Evolutionary conservation across 306 rosid genomes (phyloP), one percentile per base, ranked within the genome.

Genomic region (Cyclanthera cordifolia): DNA sequence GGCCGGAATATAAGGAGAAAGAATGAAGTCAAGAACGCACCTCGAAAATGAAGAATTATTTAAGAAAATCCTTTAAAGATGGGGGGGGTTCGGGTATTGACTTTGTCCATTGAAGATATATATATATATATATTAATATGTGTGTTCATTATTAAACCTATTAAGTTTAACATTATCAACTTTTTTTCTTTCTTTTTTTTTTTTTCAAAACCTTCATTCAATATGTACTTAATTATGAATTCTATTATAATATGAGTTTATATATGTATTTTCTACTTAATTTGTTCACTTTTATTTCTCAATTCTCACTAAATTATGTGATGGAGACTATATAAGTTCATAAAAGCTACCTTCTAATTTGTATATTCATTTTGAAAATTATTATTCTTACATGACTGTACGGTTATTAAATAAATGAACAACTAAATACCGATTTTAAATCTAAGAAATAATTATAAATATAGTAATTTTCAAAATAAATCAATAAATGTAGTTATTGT

Each of bases 81-180:
- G 70, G 86, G 99, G 99, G 70, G 86, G 99, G 99, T 93, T 93
- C 99, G 95, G 99, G 99, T 79, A 85, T 93, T 90, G 99, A 93
- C 99, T 93, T 90, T 21, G 39, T 65, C 53, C 53, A 21, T 41
- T 23, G 7, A 6, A 7, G 4, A 28, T 28, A 28, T 28, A 28
- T 28, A 28, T 28, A 28, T 28, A 28, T 28, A 28, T 28, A 28
- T 28, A 28, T 28, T 2, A 2, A 28, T 28, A 28, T 28, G 4
- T 59, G 47, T 16, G 47, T 59, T 7, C 25, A 59, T 34, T 59
- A 59, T 32, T 32, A 59, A 47, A 30, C 15, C 46, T 57, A 58
- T 16, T 16, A 57, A 28, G 19, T 55, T 25, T 24, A 56, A 32
- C 67, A n/a, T 59, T 58, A 3, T 1, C 46, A 16, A 58, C 3